Base-by-base conservation (phyloP, 2,329 filamentous ascomycete genomes). In the Paraphoma chrysanthemicola region DNA sequence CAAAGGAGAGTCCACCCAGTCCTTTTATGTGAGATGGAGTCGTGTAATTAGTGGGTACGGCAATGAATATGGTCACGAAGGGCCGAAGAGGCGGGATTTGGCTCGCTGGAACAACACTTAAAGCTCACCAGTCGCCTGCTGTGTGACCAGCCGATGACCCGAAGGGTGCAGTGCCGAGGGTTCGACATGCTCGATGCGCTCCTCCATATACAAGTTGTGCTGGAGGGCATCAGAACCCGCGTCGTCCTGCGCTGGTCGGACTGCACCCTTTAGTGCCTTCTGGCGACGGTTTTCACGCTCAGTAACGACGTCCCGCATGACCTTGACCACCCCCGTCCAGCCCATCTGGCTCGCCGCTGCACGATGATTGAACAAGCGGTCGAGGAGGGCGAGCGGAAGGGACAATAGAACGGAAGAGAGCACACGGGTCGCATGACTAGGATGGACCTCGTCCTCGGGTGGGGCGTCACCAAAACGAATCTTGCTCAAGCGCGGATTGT, bases 391-490 rank as follows among this genome's bases (percentile, higher is more conserved):
- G 63, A 90, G 90, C 0, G 90, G 90, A 6, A 93, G 77, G 41
- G 90, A 91, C 50, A 92, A 77, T 2, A 93, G 79, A 18, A 91
- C 79, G 29, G 85, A 87, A 0, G 90, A 92, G 5, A 93, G 77
- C 0, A 83, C 75, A 0, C 80, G 79, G 23, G 82, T 81, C 30
- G 81, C 60, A 48, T 66, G 64, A 17, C 72, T 75, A 10, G 75
- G 67, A 39, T 76, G 72, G 30, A 70, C 66, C 10, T 81, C 77
- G 33, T 82, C 76, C 28, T 78, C 78, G 2, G 70, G 64, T 2
- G 85, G 79, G 17, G 89, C 78, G 62, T 91, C 88, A n/a, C 90
- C 90, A 67, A 92, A 92, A 57, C 87, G 86, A 50, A 92, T 91
- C 59, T 82, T 83, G 58, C 83, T 85, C 10, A 90, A 78, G 28